Evolutionary conservation across 2,329 filamentous ascomycete species (phyloP).

Genomic region (Mycogone perniciosa): DNA sequence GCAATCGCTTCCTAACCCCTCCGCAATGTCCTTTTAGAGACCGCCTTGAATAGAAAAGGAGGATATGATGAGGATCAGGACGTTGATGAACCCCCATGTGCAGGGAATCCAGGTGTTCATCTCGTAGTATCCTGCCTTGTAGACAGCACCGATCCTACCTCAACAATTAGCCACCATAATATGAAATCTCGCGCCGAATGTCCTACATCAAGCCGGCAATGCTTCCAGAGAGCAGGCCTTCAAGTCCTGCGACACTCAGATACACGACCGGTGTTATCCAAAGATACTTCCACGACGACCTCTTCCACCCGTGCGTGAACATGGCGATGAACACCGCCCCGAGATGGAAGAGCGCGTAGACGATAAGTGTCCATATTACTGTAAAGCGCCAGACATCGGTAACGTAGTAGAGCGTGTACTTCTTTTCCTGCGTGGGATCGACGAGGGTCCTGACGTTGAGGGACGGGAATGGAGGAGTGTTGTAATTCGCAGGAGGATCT

Average conservation of each 20-base stretch:
- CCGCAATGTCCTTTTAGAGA: slow-evolving; percentile 44
- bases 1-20: too few relatives aligned
- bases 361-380: slow-evolving; percentile 75
- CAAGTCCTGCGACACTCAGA: slow-evolving; percentile 61
- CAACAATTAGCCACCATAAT: neutral
- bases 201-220: slow-evolving; percentile 73
- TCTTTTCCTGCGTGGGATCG: slow-evolving; percentile 34
- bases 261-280: slow-evolving; percentile 71
- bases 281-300: slow-evolving; percentile 52
- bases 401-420: slow-evolving; percentile 63
- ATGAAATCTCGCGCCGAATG: neutral
- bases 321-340: slow-evolving; percentile 66
- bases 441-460: slow-evolving; percentile 65
- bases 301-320: slow-evolving; percentile 59
- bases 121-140: slow-evolving; percentile 73
- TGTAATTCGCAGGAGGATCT: slow-evolving; percentile 47
- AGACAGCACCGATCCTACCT: slow-evolving; percentile 67
- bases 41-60: slow-evolving; percentile 92
- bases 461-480: slow-evolving; percentile 68
- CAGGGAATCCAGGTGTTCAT: slow-evolving; percentile 96
- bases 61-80: slow-evolving; percentile 74
- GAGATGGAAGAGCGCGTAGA: slow-evolving; percentile 70
- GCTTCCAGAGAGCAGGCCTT: slow-evolving; percentile 74
- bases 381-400: slow-evolving; percentile 83
- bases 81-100: slow-evolving; percentile 79